Evolutionary conservation across 1,284 basidiomycete genomes (phyloP), one percentile per base, ranked within the genome.

Genomic region (Ganoderma sinense): DNA sequence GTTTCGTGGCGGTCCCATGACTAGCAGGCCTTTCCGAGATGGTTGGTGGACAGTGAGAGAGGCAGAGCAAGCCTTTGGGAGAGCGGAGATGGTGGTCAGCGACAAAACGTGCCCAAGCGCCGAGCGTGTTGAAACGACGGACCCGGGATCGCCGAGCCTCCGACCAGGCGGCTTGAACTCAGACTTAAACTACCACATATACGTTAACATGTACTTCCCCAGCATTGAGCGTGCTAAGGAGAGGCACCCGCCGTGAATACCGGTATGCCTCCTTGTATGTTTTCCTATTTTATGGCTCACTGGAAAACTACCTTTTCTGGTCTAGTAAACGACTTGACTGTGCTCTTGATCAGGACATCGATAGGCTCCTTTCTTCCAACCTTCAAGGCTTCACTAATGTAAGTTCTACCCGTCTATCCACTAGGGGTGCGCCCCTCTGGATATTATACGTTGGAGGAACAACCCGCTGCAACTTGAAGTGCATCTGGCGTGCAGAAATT

Each of bases 1-100:
- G 13, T 63, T 64, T n/a, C 59, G 48, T 7, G 69, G 56, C 43
- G 60, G 33, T 5, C 1, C 40, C 60, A 62, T 62, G n/a, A 10
- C 13, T 14, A 11, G 4, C n/a, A 8, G 0, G 13, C 14, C 18
- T 1, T 20, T 8, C 20, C 45, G 20, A 33, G 29, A 31, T 1
- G 16, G 6, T 36, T 10, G 6, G 10, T 36, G 36, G 36, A 7
- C 6, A 10, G 36, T 6, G 36, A 36, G 36, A 36, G 6, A 36
- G 36, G 6, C 10, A 36, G 36, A 36, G 36, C 36, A 36, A 36
- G 36, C 6, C 6, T 7, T 20, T 31, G 53, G 11, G 29, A 6
- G 31, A 29, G 14, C 29, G 10, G 8, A 13, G 48, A 31, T 56
- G 53, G 53, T 56, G 18, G 53, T 56, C 53, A 33, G 6, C 8